Percentiles rank a stretch among this genome's conserved stretches.
These are phyloP conservation scores for Alternaria arbusti DNA, from an alignment of 2,329 filamentous ascomycete genomes.

Conservation along the genomic window DNA sequence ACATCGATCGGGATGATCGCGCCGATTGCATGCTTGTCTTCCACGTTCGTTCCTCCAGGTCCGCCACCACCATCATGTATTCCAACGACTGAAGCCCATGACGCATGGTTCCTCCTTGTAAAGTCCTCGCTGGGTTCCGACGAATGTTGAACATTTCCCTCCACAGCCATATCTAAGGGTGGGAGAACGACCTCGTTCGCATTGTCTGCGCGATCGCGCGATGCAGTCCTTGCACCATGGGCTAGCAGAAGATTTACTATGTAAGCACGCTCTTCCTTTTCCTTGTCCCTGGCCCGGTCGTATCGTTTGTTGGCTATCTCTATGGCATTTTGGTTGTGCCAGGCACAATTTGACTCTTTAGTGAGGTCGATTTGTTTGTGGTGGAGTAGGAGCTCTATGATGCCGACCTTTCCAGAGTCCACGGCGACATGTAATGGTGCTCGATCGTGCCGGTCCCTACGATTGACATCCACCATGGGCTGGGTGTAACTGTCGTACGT, in stretches of 20 bases:
- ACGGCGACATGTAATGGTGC: background rate
- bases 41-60: background rate
- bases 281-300: too few relatives aligned
- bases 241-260: background rate
- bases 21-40: background rate
- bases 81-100: background rate
- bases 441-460: rapidly evolving
- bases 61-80: background rate
- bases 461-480: background rate
- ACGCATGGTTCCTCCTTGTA: background rate
- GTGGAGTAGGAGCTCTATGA: background rate
- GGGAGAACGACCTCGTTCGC: background rate
- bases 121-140: background rate
- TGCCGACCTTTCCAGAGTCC: rapidly evolving
- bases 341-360: too few relatives aligned
- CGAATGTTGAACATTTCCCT: too few relatives aligned
- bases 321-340: too few relatives aligned
- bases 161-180: background rate
- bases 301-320: too few relatives aligned
- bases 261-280: background rate
- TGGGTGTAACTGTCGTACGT: rapidly evolving
- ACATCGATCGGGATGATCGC: background rate
- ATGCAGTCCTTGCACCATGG: background rate
- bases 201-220: background rate
- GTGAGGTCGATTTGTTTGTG: background rate